A percentile compares a stretch with the other conserved stretches of the same genome.
Conservation (phyloP, 164 flowering plant genomes). For the Taxillus chinensis region DNA sequence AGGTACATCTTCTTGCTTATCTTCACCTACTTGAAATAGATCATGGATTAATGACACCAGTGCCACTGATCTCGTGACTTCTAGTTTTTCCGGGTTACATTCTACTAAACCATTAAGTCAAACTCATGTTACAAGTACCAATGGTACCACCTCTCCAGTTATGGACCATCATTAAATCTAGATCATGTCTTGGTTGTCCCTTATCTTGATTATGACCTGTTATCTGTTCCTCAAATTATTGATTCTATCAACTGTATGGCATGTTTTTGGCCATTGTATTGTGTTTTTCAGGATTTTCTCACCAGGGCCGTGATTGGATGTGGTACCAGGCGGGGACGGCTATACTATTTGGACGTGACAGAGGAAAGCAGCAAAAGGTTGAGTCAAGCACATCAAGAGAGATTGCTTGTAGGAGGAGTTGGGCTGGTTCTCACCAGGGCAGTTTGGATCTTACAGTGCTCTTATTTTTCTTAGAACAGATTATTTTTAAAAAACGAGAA, state of each 20-base stretch:
- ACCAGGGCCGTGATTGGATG: not conserved
- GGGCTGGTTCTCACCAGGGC: too few relatives aligned
- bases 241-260: not conserved
- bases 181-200: not conserved
- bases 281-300: conserved; percentile 1
- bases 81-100: not conserved
- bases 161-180: not conserved
- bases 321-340: not conserved
- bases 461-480: too few relatives aligned
- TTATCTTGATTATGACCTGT: not conserved
- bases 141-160: conserved; percentile 1
- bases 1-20: too few relatives aligned
- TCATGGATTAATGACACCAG: not conserved
- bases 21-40: not conserved
- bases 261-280: not conserved
- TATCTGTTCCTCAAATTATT: not conserved
- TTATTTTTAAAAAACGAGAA: too few relatives aligned
- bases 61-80: conserved; percentile 1
- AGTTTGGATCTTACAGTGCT: too few relatives aligned
- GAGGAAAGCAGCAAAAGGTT: not conserved
- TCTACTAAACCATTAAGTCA: not conserved
- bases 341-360: not conserved
- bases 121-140: not conserved
- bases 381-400: not conserved
- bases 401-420: too few relatives aligned